Evolutionary conservation across 2,329 filamentous ascomycete genomes (phyloP).

Genomic region (Hypomyces perniciosus): DNA sequence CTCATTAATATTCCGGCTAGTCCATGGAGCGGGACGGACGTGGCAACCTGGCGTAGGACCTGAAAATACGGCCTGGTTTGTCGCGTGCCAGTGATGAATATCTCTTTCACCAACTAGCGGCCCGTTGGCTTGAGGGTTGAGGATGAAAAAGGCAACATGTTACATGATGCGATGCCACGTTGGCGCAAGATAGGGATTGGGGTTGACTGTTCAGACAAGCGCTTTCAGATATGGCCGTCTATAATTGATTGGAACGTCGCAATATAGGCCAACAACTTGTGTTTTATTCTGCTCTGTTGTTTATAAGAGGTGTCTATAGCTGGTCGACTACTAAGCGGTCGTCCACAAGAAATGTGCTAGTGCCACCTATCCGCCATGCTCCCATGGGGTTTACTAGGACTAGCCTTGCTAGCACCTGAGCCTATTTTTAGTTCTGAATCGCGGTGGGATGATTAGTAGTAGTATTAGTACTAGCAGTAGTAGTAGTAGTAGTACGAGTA

Average conservation of each 20-base stretch:
- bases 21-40: not conserved
- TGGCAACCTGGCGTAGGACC: not conserved
- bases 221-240: constrained; percentile 6
- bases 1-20: constrained; percentile 28
- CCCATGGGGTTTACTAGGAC: too few relatives aligned
- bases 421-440: too few relatives aligned
- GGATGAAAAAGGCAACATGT: constrained; percentile 5
- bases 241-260: constrained; percentile 1
- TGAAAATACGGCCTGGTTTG: not conserved
- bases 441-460: too few relatives aligned
- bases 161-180: constrained; percentile 9
- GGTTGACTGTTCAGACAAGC: constrained; percentile 4
- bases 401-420: too few relatives aligned
- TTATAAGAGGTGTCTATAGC: constrained; percentile 15
- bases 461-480: too few relatives aligned
- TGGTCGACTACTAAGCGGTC: constrained; percentile 15
- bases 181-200: constrained; percentile 6
- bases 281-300: constrained; percentile 17
- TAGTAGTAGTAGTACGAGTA: not conserved
- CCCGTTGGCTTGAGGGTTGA: not conserved
- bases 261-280: constrained; percentile 13
- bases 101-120: not conserved
- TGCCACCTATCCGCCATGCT: not conserved
- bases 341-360: constrained; percentile 18
- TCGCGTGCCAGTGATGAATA: not conserved